Conservation (phyloP, 495 filamentous ascomycete genomes). For the Pseudotulostoma volvatum region DNA sequence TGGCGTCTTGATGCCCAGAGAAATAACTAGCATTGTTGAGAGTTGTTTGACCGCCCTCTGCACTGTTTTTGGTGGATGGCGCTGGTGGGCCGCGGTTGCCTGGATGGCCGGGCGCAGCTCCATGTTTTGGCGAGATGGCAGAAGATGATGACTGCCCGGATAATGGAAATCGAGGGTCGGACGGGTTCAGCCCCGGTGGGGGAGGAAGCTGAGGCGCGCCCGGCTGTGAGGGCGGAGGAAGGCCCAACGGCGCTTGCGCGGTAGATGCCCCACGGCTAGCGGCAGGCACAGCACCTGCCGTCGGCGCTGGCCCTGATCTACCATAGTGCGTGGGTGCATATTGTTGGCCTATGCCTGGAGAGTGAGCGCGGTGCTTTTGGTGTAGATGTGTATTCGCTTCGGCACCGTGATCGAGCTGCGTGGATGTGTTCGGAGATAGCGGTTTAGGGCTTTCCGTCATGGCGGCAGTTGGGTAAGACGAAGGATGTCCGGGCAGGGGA, state of each 20-base stretch:
- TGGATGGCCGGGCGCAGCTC: slow-evolving; percentile 8
- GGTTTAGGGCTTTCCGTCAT: slow-evolving; percentile 83
- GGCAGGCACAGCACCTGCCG: slow-evolving; percentile 19
- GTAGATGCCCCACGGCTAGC: slow-evolving; percentile 2
- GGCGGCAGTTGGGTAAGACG: slow-evolving; percentile 44
- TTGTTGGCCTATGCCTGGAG: slow-evolving; percentile 51
- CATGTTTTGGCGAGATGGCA: slow-evolving; percentile 1
- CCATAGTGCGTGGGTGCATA: slow-evolving; percentile 50
- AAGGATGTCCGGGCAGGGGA: slow-evolving; percentile 28
- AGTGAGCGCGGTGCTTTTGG: slow-evolving; percentile 40
- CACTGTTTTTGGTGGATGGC: slow-evolving; percentile 9
- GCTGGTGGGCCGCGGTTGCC: slow-evolving; percentile 15
- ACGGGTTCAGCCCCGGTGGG: slow-evolving; percentile 15
- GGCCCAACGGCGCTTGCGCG: too few relatives aligned
- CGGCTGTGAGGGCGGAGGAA: background rate
- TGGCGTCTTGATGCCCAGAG: slow-evolving; percentile 10
- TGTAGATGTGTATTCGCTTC: slow-evolving; percentile 14
- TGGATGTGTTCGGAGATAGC: slow-evolving; percentile 56
- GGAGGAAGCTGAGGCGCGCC: slow-evolving; percentile 11
- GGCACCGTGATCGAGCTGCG: slow-evolving; percentile 40
- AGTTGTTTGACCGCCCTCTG: too few relatives aligned
- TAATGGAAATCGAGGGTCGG: slow-evolving; percentile 7
- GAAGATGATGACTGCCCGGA: slow-evolving; percentile 1
- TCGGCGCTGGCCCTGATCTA: slow-evolving; percentile 22
- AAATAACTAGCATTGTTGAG: slow-evolving; percentile 1